Percentiles rank a stretch among this genome's conserved stretches.
phyloP scores from a whole-genome alignment of 2,329 filamentous ascomycete species.

The Catunica adiposa region DNA sequence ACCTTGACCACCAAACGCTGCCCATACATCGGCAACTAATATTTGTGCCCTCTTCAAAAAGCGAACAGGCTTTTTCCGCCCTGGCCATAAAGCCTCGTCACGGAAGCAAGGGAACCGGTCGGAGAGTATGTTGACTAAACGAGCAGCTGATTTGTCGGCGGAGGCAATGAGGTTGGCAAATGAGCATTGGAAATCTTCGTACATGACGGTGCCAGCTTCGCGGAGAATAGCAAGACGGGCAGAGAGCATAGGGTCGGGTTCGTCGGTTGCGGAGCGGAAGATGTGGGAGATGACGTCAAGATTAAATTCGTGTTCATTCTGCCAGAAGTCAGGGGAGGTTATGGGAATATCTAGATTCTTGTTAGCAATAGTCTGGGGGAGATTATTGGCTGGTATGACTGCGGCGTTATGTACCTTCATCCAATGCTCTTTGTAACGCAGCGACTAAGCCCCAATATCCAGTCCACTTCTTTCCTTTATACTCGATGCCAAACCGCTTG shows the following conservation, averaged over 20 bases:
- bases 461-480: constrained; percentile 67
- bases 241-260: constrained; percentile 69
- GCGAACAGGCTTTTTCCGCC: constrained; percentile 50
- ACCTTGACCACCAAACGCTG: constrained; percentile 68
- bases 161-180: constrained; percentile 57
- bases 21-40: constrained; percentile 90
- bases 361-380: too few relatives aligned
- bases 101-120: constrained; percentile 71
- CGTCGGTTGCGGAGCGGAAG: constrained; percentile 73
- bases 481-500: constrained; percentile 68
- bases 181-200: constrained; percentile 62
- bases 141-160: constrained; percentile 64
- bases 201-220: constrained; percentile 67
- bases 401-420: constrained; percentile 45
- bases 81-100: constrained; percentile 63
- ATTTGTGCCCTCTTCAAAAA: constrained; percentile 93
- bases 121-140: constrained; percentile 71
- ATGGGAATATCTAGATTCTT: constrained; percentile 58
- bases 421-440: constrained; percentile 66
- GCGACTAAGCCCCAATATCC: constrained; percentile 94
- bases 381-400: not conserved
- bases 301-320: constrained; percentile 57
- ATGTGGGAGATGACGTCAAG: constrained; percentile 57
- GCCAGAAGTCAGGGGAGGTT: constrained; percentile 77
- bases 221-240: constrained; percentile 64